Conservation (phyloP, 306 rosid genomes). For the Acacia confusa region DNA sequence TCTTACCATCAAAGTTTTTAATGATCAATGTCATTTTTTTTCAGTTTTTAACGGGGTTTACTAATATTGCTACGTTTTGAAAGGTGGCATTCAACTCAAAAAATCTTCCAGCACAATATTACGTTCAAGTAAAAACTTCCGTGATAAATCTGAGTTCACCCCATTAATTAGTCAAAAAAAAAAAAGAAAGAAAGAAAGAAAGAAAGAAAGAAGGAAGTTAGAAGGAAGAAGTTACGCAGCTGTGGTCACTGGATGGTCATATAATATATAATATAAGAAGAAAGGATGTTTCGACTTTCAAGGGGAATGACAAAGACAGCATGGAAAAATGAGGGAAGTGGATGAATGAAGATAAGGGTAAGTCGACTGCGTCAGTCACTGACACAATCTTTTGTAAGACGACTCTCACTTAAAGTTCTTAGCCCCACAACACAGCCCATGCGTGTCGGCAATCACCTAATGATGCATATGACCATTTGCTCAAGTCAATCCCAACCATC, state of each 20-base stretch:
- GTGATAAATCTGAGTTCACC: too few relatives aligned
- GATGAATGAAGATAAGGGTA: slow-evolving; percentile 32
- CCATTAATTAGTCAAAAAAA: too few relatives aligned
- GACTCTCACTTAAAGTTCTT: slow-evolving; percentile 23
- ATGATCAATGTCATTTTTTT: too few relatives aligned
- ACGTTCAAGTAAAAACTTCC: too few relatives aligned
- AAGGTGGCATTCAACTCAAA: too few relatives aligned
- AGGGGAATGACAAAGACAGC: slow-evolving; percentile 15
- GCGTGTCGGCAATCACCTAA: slow-evolving; percentile 28
- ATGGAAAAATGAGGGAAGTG: slow-evolving; percentile 9
- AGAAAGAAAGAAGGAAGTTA: too few relatives aligned
- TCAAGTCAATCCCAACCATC: too few relatives aligned
- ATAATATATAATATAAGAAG: neutral
- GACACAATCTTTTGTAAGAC: slow-evolving; percentile 18
- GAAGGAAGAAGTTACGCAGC: neutral
- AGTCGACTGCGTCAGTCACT: slow-evolving; percentile 1
- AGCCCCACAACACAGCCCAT: slow-evolving; percentile 27
- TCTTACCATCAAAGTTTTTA: too few relatives aligned
- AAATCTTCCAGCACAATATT: too few relatives aligned
- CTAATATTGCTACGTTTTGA: too few relatives aligned
- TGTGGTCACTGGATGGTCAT: neutral
- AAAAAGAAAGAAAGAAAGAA: too few relatives aligned
- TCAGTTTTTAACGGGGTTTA: too few relatives aligned
- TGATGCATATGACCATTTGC: slow-evolving; percentile 18
- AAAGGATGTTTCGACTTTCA: slow-evolving; percentile 21